Percentiles rank a stretch among this genome's conserved stretches.
Evolutionary conservation across 2,329 filamentous ascomycete species (phyloP).

Genomic region (Cladosporium austrohemisphaericum): DNA sequence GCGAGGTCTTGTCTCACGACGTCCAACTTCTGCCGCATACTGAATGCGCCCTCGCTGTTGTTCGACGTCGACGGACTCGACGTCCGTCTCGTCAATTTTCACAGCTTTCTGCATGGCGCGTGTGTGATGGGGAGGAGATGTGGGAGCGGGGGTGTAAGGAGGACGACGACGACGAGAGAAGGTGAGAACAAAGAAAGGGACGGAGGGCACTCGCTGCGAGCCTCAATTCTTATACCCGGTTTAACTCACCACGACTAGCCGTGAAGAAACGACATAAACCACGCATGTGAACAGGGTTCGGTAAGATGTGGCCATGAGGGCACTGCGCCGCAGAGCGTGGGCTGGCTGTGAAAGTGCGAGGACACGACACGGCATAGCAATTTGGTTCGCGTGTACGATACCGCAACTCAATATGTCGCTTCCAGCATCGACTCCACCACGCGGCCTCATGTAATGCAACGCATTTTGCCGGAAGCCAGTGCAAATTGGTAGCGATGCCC

Average conservation of each 20-base stretch:
- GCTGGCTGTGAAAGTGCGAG: neutral
- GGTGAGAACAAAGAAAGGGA: slow-evolving; percentile 3
- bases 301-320: slow-evolving; percentile 3
- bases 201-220: neutral
- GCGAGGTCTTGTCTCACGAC: slow-evolving; percentile 26
- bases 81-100: slow-evolving; percentile 4
- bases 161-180: neutral
- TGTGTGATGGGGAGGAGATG: neutral
- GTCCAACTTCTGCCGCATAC: slow-evolving; percentile 36
- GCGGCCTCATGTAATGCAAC: neutral
- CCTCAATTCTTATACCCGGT: slow-evolving; percentile 1
- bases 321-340: neutral
- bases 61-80: slow-evolving; percentile 14
- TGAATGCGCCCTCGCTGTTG: slow-evolving; percentile 10
- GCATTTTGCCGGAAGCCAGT: neutral
- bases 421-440: neutral
- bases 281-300: slow-evolving; percentile 5
- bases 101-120: slow-evolving; percentile 6
- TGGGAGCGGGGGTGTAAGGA: no score
- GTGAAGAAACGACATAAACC: neutral
- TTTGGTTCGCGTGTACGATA: neutral
- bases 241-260: neutral
- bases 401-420: neutral
- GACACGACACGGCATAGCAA: neutral
- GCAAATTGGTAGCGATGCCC: slow-evolving; percentile 2